Base-by-base conservation (phyloP, 2,329 filamentous ascomycete species). In the Trichoderma sp. region DNA sequence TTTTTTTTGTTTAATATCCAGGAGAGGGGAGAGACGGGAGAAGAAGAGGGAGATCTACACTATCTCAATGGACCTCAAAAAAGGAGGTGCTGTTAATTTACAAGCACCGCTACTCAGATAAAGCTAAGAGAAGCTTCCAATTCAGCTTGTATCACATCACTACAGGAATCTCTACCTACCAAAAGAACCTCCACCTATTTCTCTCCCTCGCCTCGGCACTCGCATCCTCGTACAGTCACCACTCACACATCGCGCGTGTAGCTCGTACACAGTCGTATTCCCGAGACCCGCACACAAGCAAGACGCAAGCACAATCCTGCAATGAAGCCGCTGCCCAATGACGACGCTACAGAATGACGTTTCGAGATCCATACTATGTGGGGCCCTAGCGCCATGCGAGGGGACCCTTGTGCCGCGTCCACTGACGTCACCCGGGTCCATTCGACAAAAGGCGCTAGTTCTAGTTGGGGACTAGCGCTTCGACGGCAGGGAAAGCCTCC, bases 381-480 rank as follows among this genome's bases (percentile, higher is more conserved):
- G 68, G 61, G 8, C 28, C 8, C 20, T 30, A 15, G 53, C 53
- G 36, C 61, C 61, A 50, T 36, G 39, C 63, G 55, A 61, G 55
- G 36, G 20, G 62, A 66, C 64, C 70, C 47, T 72, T 43, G 65
- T 72, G 70, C 70, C 70, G 70, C 70, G 65, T 59, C 65, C 70
- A 34, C 70, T 68, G 70, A 72, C 70, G 70, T 72, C 70, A 72
- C 64, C 26, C 30, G 6, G 36, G 7, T 28, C 28, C 43, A 50
- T 50, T n/a, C n/a, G 9, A n/a, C 4, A n/a, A 6, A 20, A 4
- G 4, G 8, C 28, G 11, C 57, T 59, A 34, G n/a, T 4, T n/a
- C 15, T 32, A 17, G 28, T 13, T 4, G 6, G 3, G 57, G 23
- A 30, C 57, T 59, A 59, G 57, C 1, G 9, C 53, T 53, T 71